A percentile compares a stretch with the other conserved stretches of the same genome.
phyloP scores from a whole-genome alignment of 371 early-diverging fungal genomes.

The Lichtheimia ramosa region DNA sequence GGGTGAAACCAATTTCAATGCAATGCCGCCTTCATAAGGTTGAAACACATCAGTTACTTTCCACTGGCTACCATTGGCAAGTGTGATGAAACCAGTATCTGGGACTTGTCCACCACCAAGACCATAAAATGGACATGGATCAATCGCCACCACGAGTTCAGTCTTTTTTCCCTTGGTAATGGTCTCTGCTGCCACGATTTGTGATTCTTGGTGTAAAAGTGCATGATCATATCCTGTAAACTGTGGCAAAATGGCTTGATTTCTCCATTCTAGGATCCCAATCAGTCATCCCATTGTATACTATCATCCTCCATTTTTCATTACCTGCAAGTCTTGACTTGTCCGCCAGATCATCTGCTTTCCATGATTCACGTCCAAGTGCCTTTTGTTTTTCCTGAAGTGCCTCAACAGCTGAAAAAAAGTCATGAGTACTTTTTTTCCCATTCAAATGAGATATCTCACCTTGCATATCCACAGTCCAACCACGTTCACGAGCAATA shows the following conservation, averaged over 20 bases:
- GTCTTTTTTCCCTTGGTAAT: constrained; percentile 33
- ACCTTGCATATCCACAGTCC: constrained; percentile 65
- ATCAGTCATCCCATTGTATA: too few relatives aligned
- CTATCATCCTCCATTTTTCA: neutral
- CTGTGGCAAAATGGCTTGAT: constrained; percentile 42
- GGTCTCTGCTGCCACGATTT: constrained; percentile 51
- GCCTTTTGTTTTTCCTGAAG: constrained; percentile 55
- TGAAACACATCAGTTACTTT: constrained; percentile 51
- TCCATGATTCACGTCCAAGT: constrained; percentile 62
- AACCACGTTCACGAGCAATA: constrained; percentile 73
- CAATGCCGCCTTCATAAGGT: constrained; percentile 58
- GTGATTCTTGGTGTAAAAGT: constrained; percentile 46
- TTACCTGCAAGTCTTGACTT: constrained; percentile 39
- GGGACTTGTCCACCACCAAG: constrained; percentile 76
- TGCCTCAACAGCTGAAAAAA: constrained; percentile 44
- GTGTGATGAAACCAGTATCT: constrained; percentile 54
- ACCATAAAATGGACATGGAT: constrained; percentile 77
- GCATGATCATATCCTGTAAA: constrained; percentile 58
- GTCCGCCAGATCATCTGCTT: constrained; percentile 26
- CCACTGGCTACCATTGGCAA: constrained; percentile 53
- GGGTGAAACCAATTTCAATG: constrained; percentile 24
- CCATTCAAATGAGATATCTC: neutral
- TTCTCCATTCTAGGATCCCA: constrained; percentile 36
- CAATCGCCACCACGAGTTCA: constrained; percentile 55
- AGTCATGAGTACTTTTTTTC: neutral